These are phyloP conservation scores for Fusarium lyarnte DNA, from an alignment of 2,329 filamentous ascomycete genomes.

Conservation along the genomic window DNA sequence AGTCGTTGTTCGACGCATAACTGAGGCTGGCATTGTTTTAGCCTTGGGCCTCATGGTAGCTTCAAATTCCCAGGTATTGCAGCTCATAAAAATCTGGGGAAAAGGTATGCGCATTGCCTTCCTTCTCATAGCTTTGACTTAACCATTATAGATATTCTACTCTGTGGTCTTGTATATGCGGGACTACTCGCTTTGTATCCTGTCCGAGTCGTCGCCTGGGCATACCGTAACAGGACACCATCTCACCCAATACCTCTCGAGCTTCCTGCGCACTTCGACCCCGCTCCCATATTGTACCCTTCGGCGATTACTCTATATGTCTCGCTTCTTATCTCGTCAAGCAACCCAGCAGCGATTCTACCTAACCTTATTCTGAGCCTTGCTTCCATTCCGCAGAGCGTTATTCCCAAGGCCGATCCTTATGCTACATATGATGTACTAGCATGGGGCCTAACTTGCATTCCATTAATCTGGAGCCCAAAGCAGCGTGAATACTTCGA, in stretches of 20 bases:
- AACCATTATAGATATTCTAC: conserved; percentile 54
- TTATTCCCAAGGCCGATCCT: conserved; percentile 73
- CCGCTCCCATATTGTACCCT: conserved; percentile 90
- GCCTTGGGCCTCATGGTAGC: conserved; percentile 60
- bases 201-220: conserved; percentile 63
- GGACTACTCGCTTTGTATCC: conserved; percentile 66
- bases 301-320: conserved; percentile 79
- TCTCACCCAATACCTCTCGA: conserved; percentile 54
- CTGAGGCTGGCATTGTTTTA: conserved; percentile 62
- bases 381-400: conserved; percentile 75
- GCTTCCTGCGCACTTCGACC: conserved; percentile 84
- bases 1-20: conserved; percentile 61
- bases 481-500: conserved; percentile 20
- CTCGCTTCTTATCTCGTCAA: conserved; percentile 75
- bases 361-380: conserved; percentile 86
- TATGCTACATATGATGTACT: conserved; percentile 68
- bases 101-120: conserved; percentile 53
- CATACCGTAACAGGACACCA: conserved; percentile 52
- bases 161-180: conserved; percentile 49
- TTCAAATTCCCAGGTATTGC: conserved; percentile 57
- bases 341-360: conserved; percentile 70
- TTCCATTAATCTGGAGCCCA: conserved; percentile 65
- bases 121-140: not conserved
- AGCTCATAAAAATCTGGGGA: conserved; percentile 57
- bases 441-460: conserved; percentile 82